Base-by-base conservation (phyloP, 2,329 filamentous ascomycete species). In the Colletotrichum tofieldiae region DNA sequence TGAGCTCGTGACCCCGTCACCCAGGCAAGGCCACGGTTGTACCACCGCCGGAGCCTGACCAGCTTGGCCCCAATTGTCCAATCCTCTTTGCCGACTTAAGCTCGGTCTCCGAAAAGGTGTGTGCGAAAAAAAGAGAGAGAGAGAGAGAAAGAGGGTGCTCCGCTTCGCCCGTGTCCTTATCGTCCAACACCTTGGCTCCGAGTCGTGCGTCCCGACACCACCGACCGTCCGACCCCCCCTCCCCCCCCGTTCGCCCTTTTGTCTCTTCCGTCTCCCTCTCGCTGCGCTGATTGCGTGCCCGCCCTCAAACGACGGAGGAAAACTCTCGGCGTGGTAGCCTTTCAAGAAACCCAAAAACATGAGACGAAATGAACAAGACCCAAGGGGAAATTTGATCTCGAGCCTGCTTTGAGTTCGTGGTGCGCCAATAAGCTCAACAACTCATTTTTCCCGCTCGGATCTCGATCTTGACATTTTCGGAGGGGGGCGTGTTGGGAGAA, bases 91-190 rank as follows among this genome's bases (percentile, higher is more conserved):
- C 32, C 37, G 29, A 37, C 41, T 23, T 39, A 2, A 54, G 43
- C 47, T 62, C 65, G 65, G 65, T 67, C 45, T 67, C 65, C 65
- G 65, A 67, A 39, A 41, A 26, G 12, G 20, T n/a, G 32, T 55
- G 52, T 37, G 32, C 16, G 12, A 26, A 26, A 26, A 26, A 26
- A 26, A 26, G n/a, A n/a, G n/a, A n/a, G n/a, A n/a, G n/a, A 26
- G 23, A 26, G 23, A 26, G 29, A 32, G 43, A 7, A 18, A 20
- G 45, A n/a, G n/a, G 9, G 55, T 63, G 47, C 55, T 62, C 65
- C 65, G 56, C 65, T 51, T 32, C 32, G 51, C n/a, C 20, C 61
- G 29, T 14, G 49, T 43, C 64, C 64, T 66, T 66, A 60, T 66
- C 64, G 14, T 60, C n/a, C 43, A 45, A 55, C 39, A 14, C 37